Evolutionary conservation across 225 moss, liverwort and hornwort species (phyloP), one percentile per base, ranked within the genome.

Genomic region (Bryum argenteum): DNA sequence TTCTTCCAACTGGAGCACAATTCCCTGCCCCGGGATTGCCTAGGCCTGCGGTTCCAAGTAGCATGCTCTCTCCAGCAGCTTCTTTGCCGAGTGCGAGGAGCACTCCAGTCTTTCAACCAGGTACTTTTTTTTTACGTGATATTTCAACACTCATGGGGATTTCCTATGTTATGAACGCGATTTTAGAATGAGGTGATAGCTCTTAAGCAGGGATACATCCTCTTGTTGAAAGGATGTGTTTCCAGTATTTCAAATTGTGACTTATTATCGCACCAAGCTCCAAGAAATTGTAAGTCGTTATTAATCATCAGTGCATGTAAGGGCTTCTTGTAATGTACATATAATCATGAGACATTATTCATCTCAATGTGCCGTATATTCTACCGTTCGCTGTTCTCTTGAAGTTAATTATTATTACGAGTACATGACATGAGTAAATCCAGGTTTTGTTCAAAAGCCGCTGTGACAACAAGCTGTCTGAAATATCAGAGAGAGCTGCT

Each of bases 381-480:
- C n/a, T n/a, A n/a, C n/a, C n/a, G n/a, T n/a, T n/a, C 59, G 60
- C 41, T 65, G 64, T 62, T 78, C 44, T 56, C 17, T 69, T 15
- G 54, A 66, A 38, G 28, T 23, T 74, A 56, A 47, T 19, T 66
- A 10, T 9, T 66, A 24, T 26, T 19, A 57, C 26, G 4, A 16
- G 9, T 41, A 47, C 66, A 22, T 54, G 57, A 53, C 23, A n/a
- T n/a, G n/a, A n/a, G n/a, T n/a, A n/a, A n/a, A n/a, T n/a, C n/a
- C n/a, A 96, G 95, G 87, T 98, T 80, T 83, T 98, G 84, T 98
- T 92, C 74, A 98, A 94, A 80, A 98, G 94, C 85, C 92, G 98
- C 71, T 92, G 92, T 80, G 98, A 94, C 71, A 94, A 94, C 58
- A 85, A 88, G 76, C 85, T 98, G 43, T 86, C 88, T 52, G 94